Evolutionary conservation across 305 asterid species (phyloP), one percentile per base, ranked within the genome.

Genomic region (Fraxinus greggii): DNA sequence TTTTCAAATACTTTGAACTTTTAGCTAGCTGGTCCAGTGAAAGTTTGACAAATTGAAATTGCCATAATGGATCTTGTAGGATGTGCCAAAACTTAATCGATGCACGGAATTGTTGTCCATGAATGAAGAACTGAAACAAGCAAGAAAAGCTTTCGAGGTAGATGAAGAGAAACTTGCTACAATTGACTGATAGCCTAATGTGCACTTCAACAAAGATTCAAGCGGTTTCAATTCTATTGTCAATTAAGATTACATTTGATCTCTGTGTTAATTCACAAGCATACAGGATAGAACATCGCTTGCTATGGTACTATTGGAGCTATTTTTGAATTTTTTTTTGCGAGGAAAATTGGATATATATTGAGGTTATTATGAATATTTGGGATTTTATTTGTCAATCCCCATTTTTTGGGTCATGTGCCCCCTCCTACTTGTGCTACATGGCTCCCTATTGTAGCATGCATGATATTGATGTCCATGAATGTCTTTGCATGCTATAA

Each of bases 91-190:
- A 85, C 94, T 91, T 61, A 91, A 92, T 84, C 93, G 97, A 6
- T 94, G 98, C 87, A 85, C 89, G 1, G 99, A 95, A 85, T 82
- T 94, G 89, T 61, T 94, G 84, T 88, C 94, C 1, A 96, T 94
- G 98, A 91, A 96, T 78, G 98, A 94, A 84, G 99, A 96, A 84
- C 89, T 94, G 85, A 94, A 96, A 89, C 99, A 94, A 85, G 99
- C 97, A 35, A 92, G 98, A 83, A 94, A 93, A 82, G 93, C 93
- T 59, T 96, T 93, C 3, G 97, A 93, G 78, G 92, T 92, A 5
- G 98, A 94, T 74, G 98, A 95, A 86, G 98, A 95, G 89, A 93
- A 92, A 87, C 84, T 95, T 76, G 94, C 92, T 7, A 80, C 94
- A 63, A 73, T 79, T 78, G 97, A 93, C 84, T 92, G 86, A 92